These are phyloP conservation scores for Diutina catenulata DNA, from an alignment of 1,139 yeast species.

Conservation along the genomic window DNA sequence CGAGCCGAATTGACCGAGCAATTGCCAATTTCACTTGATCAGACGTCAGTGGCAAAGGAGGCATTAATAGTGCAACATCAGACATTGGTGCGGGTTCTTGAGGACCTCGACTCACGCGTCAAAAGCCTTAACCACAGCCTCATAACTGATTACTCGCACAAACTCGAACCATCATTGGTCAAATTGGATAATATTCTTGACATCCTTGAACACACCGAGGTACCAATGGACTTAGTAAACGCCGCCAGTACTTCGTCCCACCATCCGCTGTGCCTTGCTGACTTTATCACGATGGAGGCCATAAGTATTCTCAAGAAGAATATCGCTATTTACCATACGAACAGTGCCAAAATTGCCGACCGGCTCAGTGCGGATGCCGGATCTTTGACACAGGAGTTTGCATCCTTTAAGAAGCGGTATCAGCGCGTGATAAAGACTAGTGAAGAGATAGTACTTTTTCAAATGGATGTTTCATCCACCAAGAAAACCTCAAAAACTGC, in stretches of 20 bases:
- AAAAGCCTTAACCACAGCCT: neutral
- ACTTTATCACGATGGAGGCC: conserved; percentile 1
- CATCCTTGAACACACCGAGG: neutral
- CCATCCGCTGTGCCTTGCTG: neutral
- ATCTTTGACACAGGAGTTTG: neutral
- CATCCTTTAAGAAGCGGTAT: neutral
- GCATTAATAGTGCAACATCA: neutral
- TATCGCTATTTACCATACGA: neutral
- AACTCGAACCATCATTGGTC: neutral
- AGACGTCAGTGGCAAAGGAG: neutral
- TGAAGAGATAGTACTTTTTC: neutral
- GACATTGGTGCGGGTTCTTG: neutral
- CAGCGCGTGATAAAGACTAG: neutral
- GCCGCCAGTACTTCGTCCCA: neutral
- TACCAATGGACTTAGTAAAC: neutral
- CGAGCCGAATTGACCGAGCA: neutral
- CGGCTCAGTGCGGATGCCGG: neutral
- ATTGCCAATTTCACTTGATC: neutral
- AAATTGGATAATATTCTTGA: neutral
- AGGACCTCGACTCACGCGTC: neutral
- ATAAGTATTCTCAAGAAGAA: neutral
- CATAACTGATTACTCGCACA: neutral
- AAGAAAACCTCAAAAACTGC: neutral
- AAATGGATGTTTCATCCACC: neutral
- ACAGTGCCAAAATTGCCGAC: neutral